Evolutionary conservation across 129 eudicot species (phyloP).

Genomic region (Erigeron canadensis): DNA sequence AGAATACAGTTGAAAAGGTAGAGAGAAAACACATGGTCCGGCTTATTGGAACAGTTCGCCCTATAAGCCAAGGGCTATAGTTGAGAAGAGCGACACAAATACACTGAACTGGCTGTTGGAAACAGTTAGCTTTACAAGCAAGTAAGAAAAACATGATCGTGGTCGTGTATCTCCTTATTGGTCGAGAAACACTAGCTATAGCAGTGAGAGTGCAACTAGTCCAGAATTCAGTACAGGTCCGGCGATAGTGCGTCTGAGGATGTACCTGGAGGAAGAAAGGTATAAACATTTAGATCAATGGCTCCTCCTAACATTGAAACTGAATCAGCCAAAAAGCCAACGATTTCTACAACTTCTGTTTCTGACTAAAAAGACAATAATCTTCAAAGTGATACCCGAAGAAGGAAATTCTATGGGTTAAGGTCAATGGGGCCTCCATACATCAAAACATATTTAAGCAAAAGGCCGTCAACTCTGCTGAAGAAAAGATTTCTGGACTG

Average conservation of each 20-base stretch:
- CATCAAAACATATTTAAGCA: constrained; percentile 34
- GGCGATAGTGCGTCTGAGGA: constrained; percentile 34
- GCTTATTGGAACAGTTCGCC: not conserved
- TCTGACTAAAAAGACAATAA: constrained; percentile 18
- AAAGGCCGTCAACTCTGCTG: constrained; percentile 10
- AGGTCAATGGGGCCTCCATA: constrained; percentile 65
- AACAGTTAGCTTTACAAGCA: not conserved
- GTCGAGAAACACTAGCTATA: constrained; percentile 31
- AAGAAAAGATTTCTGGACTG: constrained; percentile 9
- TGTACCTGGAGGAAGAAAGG: constrained; percentile 30
- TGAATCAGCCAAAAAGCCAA: constrained; percentile 24
- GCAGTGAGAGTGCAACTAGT: constrained; percentile 25
- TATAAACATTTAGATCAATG: constrained; percentile 21
- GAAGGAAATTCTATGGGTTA: constrained; percentile 34
- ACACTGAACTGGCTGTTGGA: not conserved
- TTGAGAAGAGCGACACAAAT: constrained; percentile 5
- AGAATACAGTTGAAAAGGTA: constrained; percentile 5
- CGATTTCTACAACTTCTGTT: not conserved
- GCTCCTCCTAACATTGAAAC: constrained; percentile 61
- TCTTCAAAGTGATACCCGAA: constrained; percentile 28
- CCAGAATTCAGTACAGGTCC: constrained; percentile 25
- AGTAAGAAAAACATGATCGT: constrained; percentile 18
- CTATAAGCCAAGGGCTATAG: not conserved
- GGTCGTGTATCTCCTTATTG: constrained; percentile 25
- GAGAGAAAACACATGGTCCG: not conserved